Percentiles rank a stretch among this genome's conserved stretches.
phyloP scores from a whole-genome alignment of 805 yeast species.

The Saturnispora quitensis region DNA sequence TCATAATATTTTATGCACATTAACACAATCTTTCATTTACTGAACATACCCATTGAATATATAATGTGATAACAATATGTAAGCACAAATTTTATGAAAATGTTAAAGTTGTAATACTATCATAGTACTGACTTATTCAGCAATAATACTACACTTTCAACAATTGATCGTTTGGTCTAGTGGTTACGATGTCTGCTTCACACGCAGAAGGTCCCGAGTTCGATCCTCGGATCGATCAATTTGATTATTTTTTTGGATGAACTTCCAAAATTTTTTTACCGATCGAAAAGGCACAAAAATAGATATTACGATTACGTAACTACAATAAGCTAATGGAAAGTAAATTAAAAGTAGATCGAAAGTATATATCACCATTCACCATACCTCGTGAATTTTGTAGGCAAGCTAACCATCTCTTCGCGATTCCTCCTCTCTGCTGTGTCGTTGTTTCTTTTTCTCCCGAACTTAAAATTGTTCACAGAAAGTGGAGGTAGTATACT shows the following conservation, averaged over 20 bases:
- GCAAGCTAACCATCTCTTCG: constrained; percentile 24
- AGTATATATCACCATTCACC: constrained; percentile 21
- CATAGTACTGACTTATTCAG: too few relatives aligned
- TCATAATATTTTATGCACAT: too few relatives aligned
- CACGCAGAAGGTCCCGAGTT: constrained; percentile 35
- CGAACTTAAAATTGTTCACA: constrained; percentile 23
- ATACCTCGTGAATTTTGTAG: constrained; percentile 25
- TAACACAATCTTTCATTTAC: too few relatives aligned
- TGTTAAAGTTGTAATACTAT: too few relatives aligned
- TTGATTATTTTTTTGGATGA: neutral
- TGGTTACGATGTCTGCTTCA: constrained; percentile 35
- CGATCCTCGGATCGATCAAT: constrained; percentile 29
- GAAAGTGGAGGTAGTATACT: constrained; percentile 16
- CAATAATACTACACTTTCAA: neutral
- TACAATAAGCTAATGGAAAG: too few relatives aligned
- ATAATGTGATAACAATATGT: too few relatives aligned
- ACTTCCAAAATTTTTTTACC: neutral
- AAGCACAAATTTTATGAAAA: too few relatives aligned
- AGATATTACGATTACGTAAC: too few relatives aligned
- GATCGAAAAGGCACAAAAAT: too few relatives aligned
- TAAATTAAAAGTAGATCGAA: neutral
- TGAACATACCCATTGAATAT: too few relatives aligned
- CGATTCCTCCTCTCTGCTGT: constrained; percentile 12
- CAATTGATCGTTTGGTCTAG: constrained; percentile 31
- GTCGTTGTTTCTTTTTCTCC: constrained; percentile 16